Percentiles rank a stretch among this genome's conserved stretches.
Evolutionary conservation across 306 rosid species (phyloP).

Genomic region (Psophocarpus tetragonolobus): DNA sequence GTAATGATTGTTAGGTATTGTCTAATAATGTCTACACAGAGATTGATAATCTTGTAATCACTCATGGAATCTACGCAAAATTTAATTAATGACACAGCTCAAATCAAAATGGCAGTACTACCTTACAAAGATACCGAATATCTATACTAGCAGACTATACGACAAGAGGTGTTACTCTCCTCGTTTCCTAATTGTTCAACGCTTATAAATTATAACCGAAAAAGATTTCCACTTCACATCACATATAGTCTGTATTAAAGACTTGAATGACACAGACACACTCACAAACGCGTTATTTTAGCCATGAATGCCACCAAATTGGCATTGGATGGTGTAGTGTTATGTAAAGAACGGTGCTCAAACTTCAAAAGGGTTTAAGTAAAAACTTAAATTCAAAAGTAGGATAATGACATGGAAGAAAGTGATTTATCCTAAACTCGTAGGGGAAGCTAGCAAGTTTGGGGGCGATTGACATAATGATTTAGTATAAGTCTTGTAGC

Average conservation of each 20-base stretch:
- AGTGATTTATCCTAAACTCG: conserved; percentile 37
- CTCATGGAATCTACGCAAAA: not conserved
- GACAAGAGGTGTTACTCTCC: not conserved
- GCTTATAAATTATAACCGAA: not conserved
- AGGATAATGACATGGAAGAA: conserved; percentile 35
- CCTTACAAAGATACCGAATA: conserved; percentile 11
- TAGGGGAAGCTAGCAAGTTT: conserved; percentile 17
- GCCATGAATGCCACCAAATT: not conserved
- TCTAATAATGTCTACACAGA: not conserved
- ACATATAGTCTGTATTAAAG: not conserved
- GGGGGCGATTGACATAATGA: conserved; percentile 38
- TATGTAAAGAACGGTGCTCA: not conserved
- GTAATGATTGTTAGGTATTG: not conserved
- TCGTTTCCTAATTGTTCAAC: not conserved
- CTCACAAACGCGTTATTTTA: not conserved
- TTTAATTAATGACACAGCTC: not conserved
- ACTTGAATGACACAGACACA: not conserved
- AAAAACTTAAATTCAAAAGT: conserved; percentile 20
- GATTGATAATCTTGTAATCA: not conserved
- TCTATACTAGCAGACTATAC: not conserved
- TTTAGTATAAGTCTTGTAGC: conserved; percentile 31
- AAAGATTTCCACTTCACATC: not conserved
- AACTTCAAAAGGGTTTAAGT: conserved; percentile 15
- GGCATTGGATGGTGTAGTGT: not conserved
- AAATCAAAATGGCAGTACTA: conserved; percentile 11